Base-by-base conservation (phyloP, 176 grass and related monocot genomes). In the Aegilops sharonensis region DNA sequence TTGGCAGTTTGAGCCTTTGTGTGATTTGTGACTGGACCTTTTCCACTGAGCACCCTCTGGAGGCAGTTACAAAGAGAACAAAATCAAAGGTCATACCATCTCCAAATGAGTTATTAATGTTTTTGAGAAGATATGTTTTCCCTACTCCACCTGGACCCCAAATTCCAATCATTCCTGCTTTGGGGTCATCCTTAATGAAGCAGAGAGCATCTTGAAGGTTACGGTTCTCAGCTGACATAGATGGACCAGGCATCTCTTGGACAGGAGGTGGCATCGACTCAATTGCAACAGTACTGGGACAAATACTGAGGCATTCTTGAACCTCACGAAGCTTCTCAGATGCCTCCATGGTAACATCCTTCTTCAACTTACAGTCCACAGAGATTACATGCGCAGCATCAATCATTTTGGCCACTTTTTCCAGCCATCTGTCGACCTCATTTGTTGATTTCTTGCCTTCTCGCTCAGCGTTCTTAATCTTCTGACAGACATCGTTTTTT, bases 181-280 rank as follows among this genome's bases (percentile, higher is more conserved):
- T 70, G 10, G 54, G 71, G 2, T 63, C 72, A 69, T 83, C 45
- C 9, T 30, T n/a, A 35, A 87, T 78, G 64, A 17, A 80, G 1
- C 21, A 29, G 65, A 79, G 85, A 5, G 64, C 77, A 15, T 27
- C 32, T 54, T 80, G 54, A 18, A 80, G 66, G 45, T 12, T 71
- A 35, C 6, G 23, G 8, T 80, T 54, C 18, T 20, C 9, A 36
- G n/a, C 66, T 69, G 32, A 36, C 66, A 69, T 80, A 40, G 75
- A 59, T 25, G 85, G 32, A 21, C 69, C 15, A 8, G 78, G 78
- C 35, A 87, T 63, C 52, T 81, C 68, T 79, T 70, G 68, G 37
- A 79, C 78, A 37, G 64, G 35, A n/a, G 67, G 77, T 45, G 78
- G 85, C 21, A 59, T 59, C 12, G 71, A 25, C 78, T 79, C 43